A percentile compares a stretch with the other conserved stretches of the same genome.
Evolutionary conservation across 2,329 filamentous ascomycete species (phyloP).

Genomic region (Sarocladiaceae sp.): DNA sequence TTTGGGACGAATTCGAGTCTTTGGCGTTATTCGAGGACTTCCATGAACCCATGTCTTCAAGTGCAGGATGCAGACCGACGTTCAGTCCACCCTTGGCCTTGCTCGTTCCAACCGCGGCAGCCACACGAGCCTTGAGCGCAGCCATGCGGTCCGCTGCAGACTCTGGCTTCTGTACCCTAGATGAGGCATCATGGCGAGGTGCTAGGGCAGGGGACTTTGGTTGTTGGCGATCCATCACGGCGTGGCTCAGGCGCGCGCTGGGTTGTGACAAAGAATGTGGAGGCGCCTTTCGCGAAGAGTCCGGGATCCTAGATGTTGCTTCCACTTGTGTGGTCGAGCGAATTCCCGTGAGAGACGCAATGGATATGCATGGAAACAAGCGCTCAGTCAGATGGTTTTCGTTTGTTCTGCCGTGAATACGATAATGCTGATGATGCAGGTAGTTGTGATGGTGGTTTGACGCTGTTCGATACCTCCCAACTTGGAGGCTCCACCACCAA

Average conservation of each 20-base stretch:
- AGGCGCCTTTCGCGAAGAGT: not conserved
- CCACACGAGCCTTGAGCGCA: constrained; percentile 74
- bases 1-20: not conserved
- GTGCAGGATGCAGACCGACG: constrained; percentile 72
- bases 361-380: no score
- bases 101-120: constrained; percentile 62
- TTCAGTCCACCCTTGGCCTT: constrained; percentile 65
- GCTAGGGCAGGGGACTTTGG: constrained; percentile 45
- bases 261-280: no score
- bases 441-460: not conserved
- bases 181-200: constrained; percentile 50
- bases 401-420: not conserved
- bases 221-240: constrained; percentile 47
- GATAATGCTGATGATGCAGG: not conserved
- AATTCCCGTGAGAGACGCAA: no score
- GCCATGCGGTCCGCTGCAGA: constrained; percentile 64
- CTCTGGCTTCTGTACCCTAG: constrained; percentile 51
- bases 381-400: no score
- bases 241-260: not conserved
- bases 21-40: constrained; percentile 24
- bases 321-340: no score
- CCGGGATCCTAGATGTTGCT: not conserved
- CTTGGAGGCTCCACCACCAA: not conserved
- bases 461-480: not conserved
- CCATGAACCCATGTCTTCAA: constrained; percentile 53